Base-by-base conservation (phyloP, 139 green algal genomes). In the Chlamydomonas incerta region DNA sequence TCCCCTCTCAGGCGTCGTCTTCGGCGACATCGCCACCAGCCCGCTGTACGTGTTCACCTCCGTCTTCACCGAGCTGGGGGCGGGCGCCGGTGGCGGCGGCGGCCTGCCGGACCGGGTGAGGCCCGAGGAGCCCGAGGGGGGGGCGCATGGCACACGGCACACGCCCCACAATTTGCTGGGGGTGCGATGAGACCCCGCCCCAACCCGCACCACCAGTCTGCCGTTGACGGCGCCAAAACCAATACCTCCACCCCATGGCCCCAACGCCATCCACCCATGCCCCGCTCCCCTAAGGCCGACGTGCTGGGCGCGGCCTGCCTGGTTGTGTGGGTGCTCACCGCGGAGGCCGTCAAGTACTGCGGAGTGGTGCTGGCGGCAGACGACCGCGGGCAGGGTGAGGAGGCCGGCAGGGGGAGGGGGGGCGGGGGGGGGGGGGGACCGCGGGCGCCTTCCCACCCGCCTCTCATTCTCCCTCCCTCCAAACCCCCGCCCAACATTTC, bases 241-340 rank as follows among this genome's bases (percentile, higher is more conserved):
- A 13, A 50, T 50, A 50, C 24, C 70, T 33, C 70, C 70, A 0
- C 18, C n/a, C n/a, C n/a, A n/a, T 23, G 14, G n/a, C 73, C 3
- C 31, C 52, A 50, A n/a, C n/a, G n/a, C n/a, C n/a, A n/a, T n/a
- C n/a, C 71, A 17, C 33, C n/a, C n/a, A 81, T 74, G 29, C 37
- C 11, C 18, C 62, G 1, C 23, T 8, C 74, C 55, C 5, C 41
- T 8, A 50, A 88, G n/a, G 71, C 87, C 0, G 74, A 91, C 57
- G 82, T 96, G 3, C 65, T 95, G 37, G 93, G 94, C 15, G 85
- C 79, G 13, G 26, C 87, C 2, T 93, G 86, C 18, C 81, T 96
- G n/a, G 91, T 97, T 26, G 90, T 97, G 72, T 97, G 93, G 92
- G 91, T 74, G 18, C 74, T 97, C n/a, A 97, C 86, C 15, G 76